Percentiles rank a stretch among this genome's conserved stretches.
These are phyloP conservation scores for Apium graveolens DNA, from an alignment of 129 eudicot genomes.

Conservation along the genomic window DNA sequence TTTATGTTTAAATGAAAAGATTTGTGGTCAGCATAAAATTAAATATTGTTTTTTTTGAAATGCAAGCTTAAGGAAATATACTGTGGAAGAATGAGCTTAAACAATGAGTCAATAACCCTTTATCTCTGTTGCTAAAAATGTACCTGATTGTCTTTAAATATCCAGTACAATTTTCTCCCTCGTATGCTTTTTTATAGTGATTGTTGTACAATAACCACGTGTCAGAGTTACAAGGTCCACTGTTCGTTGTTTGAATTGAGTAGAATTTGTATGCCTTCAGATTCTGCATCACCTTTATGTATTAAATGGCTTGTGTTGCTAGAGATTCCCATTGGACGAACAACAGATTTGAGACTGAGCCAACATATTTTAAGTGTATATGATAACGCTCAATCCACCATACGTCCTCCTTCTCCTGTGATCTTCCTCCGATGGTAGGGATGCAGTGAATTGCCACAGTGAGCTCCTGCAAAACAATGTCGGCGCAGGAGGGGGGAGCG, in stretches of 20 bases:
- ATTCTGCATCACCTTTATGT: background rate
- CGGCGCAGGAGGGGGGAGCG: too few relatives aligned
- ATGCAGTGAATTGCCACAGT: too few relatives aligned
- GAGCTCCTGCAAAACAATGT: too few relatives aligned
- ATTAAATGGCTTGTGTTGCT: background rate
- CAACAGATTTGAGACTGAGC: background rate
- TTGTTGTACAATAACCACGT: background rate
- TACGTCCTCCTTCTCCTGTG: too few relatives aligned
- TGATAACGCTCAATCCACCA: too few relatives aligned
- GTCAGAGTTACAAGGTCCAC: background rate
- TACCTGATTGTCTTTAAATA: background rate
- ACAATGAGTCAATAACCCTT: background rate
- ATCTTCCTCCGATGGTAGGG: too few relatives aligned
- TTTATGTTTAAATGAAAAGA: background rate
- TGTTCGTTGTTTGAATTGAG: background rate
- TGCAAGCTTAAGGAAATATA: background rate
- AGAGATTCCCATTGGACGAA: background rate
- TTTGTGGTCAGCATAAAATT: background rate
- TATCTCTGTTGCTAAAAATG: background rate
- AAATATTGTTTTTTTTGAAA: background rate
- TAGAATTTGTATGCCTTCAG: background rate
- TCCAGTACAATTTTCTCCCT: background rate
- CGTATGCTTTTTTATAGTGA: background rate
- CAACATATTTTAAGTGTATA: background rate
- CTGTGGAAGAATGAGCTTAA: background rate